Evolutionary conservation across 306 rosid genomes (phyloP), one percentile per base, ranked within the genome.

Genomic region (Erythrophleum fordii): DNA sequence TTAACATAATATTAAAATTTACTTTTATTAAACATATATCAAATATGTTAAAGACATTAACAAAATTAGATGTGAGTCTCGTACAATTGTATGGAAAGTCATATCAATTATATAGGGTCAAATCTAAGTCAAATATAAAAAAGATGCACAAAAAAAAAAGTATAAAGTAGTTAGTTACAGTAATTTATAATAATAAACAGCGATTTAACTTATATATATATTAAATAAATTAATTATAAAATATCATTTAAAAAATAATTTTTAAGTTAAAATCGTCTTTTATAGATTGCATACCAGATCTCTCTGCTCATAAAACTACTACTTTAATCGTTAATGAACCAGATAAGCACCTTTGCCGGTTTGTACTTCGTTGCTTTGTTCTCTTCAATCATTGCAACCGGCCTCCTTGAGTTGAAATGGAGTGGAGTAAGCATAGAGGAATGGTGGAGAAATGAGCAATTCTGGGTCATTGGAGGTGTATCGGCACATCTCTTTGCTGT

Each of bases 361-460:
- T 83, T 95, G 79, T 86, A 56, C 92, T 91, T 95, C 73, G 86
- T 95, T 76, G 92, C 96, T 73, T 85, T 95, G 70, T 95, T 95
- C 90, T 53, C 86, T 39, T 91, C 98, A 25, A 93, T 95, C 95
- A 75, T 90, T 3, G 97, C 92, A 8, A 90, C 99, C 0, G 98
- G 96, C n/a, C 78, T 95, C 80, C 97, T 95, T 55, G 99, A 95
- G 89, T 87, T 95, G 81, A 93, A 90, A 87, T 95, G 99, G 99
- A 93, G 98, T 81, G 98, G 97, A 78, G 99, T 95, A 41, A 91
- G 96, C 92, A 95, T 95, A 22, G 99, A 95, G 79, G 99, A 95
- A 83, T 91, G 98, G 99, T 95, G 99, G 99, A 95, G 99, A 87
- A 95, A 93, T 72, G 99, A 95, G 87, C 99, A 95, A 80, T 95